Conservation (phyloP, 164 flowering plant species). For the Liriodendron chinense region DNA sequence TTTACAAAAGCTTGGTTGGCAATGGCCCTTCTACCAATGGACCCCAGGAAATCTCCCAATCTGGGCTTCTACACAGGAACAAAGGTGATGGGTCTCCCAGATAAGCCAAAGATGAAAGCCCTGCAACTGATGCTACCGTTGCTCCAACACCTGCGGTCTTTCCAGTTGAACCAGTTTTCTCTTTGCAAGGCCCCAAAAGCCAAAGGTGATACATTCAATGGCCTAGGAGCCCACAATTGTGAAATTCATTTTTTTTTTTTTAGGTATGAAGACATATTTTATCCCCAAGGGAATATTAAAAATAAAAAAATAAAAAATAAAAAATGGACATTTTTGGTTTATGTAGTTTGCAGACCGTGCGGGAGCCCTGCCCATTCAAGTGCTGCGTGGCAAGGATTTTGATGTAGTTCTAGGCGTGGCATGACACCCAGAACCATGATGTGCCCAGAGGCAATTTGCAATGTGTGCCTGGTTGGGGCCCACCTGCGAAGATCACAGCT, state of each 20-base stretch:
- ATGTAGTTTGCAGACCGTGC: too few relatives aligned
- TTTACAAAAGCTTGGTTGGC: conserved; percentile 51
- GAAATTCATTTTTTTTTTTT: neutral
- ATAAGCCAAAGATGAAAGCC: conserved; percentile 16
- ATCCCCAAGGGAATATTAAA: too few relatives aligned
- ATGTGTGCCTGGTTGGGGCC: too few relatives aligned
- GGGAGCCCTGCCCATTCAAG: too few relatives aligned
- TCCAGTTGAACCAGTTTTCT: conserved; percentile 29
- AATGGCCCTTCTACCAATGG: neutral
- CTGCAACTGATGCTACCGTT: neutral
- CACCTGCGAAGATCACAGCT: too few relatives aligned
- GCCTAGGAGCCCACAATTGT: neutral
- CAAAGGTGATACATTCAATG: neutral
- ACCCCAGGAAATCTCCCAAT: conserved; percentile 1
- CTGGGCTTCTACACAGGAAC: conserved; percentile 1
- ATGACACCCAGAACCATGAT: too few relatives aligned
- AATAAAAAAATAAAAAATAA: too few relatives aligned
- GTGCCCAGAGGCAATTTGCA: too few relatives aligned
- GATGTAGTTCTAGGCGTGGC: too few relatives aligned
- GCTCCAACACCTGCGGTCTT: neutral
- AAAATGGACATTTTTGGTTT: too few relatives aligned
- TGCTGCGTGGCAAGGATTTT: too few relatives aligned
- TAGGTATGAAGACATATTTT: too few relatives aligned
- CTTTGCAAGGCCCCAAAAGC: conserved; percentile 43
- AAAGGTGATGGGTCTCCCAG: conserved; percentile 9